phyloP scores from a whole-genome alignment of 202 grass and related monocot species.

The Setaria italica region DNA sequence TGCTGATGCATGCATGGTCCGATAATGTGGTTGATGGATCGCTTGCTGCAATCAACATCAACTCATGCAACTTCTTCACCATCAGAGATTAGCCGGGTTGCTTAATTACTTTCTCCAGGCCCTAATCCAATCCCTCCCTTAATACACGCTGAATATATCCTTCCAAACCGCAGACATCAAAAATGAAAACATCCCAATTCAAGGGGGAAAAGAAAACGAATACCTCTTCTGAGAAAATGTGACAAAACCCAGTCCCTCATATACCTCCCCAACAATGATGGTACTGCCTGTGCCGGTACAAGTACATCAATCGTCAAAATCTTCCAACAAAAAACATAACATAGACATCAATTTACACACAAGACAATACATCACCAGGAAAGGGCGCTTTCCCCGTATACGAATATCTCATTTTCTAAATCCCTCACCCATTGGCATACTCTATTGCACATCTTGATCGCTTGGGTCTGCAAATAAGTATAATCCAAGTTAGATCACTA shows the following conservation, averaged over 20 bases:
- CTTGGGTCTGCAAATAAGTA: slow-evolving; percentile 61
- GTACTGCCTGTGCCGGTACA: slow-evolving; percentile 64
- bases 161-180: not conserved
- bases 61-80: not conserved
- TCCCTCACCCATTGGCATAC: slow-evolving; percentile 99
- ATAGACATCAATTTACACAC: slow-evolving; percentile 42
- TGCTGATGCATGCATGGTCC: no score
- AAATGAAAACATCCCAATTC: not conserved
- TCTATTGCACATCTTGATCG: slow-evolving; percentile 90
- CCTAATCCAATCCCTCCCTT: not conserved
- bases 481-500: slow-evolving; percentile 18
- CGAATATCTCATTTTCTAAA: slow-evolving; percentile 91
- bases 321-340: slow-evolving; percentile 19
- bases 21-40: no score
- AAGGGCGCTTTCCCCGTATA: slow-evolving; percentile 88
- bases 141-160: not conserved
- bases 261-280: slow-evolving; percentile 66
- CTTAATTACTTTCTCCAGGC: not conserved
- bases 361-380: slow-evolving; percentile 85
- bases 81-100: not conserved
- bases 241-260: slow-evolving; percentile 46
- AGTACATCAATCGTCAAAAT: slow-evolving; percentile 62
- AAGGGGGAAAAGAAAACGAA: not conserved
- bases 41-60: no score
- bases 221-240: slow-evolving; percentile 31